Percentiles rank a stretch among this genome's conserved stretches.
phyloP scores from a whole-genome alignment of 73 alveolate genomes.

The Paramecium biaurelia region DNA sequence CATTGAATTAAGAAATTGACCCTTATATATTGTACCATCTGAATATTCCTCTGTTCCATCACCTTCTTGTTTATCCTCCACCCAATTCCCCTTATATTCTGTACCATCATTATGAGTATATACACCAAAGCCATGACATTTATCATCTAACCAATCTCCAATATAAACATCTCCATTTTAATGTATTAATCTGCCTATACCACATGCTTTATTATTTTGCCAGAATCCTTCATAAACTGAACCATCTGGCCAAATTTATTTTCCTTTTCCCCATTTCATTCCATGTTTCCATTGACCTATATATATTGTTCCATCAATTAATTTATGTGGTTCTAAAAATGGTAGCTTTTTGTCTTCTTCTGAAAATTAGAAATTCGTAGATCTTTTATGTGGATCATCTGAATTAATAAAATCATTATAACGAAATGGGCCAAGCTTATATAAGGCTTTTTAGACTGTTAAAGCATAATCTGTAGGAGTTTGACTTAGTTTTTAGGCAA shows the following conservation, averaged over 20 bases:
- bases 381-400: constrained; percentile 25
- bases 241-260: constrained; percentile 65
- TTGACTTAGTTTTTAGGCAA: constrained; percentile 15
- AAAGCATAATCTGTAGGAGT: constrained; percentile 54
- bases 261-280: constrained; percentile 55
- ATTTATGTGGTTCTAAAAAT: constrained; percentile 41
- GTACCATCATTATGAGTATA: constrained; percentile 61
- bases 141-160: constrained; percentile 48
- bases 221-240: constrained; percentile 64
- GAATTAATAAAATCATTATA: constrained; percentile 32
- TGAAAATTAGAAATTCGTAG: neutral
- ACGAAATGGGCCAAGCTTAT: constrained; percentile 37
- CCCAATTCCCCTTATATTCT: constrained; percentile 58
- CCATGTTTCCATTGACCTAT: constrained; percentile 63
- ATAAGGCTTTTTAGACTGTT: constrained; percentile 32
- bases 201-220: constrained; percentile 60
- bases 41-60: constrained; percentile 58
- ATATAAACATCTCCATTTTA: constrained; percentile 62
- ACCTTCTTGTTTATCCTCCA: constrained; percentile 64
- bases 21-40: constrained; percentile 20
- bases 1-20: constrained; percentile 35
- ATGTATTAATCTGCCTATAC: constrained; percentile 62
- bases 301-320: constrained; percentile 57
- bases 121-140: constrained; percentile 42
- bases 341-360: constrained; percentile 36